phyloP scores from a whole-genome alignment of 139 green algal species.

The Spirogloea muscicola region DNA sequence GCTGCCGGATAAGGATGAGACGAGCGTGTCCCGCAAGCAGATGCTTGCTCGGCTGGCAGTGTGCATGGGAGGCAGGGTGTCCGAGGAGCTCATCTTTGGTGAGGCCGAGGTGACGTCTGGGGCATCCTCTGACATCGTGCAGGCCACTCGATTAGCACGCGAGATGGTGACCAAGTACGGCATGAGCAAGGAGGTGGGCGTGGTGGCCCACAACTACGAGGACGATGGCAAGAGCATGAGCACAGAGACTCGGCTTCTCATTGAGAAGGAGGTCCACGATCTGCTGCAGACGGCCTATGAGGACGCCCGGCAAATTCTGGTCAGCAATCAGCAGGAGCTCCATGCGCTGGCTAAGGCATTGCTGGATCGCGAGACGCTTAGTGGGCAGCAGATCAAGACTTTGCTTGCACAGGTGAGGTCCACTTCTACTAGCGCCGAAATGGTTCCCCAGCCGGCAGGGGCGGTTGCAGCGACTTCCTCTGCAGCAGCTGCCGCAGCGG shows the following conservation, averaged over 20 bases:
- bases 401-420: conserved; percentile 51
- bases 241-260: conserved; percentile 77
- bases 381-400: conserved; percentile 36
- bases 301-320: conserved; percentile 69
- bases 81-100: conserved; percentile 92
- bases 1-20: conserved; percentile 90
- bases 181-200: conserved; percentile 48
- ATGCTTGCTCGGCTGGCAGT: conserved; percentile 95
- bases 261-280: conserved; percentile 83
- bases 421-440: no score
- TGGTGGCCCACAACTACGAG: conserved; percentile 81
- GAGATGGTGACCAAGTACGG: conserved; percentile 64
- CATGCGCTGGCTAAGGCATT: conserved; percentile 80
- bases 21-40: conserved; percentile 73
- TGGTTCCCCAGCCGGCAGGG: no score
- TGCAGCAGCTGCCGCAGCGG: no score
- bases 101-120: conserved; percentile 64
- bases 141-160: conserved; percentile 69
- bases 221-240: conserved; percentile 59
- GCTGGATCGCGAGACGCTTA: conserved; percentile 82
- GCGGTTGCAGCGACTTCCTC: no score
- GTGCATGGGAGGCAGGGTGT: conserved; percentile 92
- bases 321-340: conserved; percentile 75
- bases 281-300: conserved; percentile 75
- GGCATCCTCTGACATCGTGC: conserved; percentile 70